These are phyloP conservation scores for Stylonectria norvegica DNA, from an alignment of 2,329 filamentous ascomycete species.

Conservation along the genomic window DNA sequence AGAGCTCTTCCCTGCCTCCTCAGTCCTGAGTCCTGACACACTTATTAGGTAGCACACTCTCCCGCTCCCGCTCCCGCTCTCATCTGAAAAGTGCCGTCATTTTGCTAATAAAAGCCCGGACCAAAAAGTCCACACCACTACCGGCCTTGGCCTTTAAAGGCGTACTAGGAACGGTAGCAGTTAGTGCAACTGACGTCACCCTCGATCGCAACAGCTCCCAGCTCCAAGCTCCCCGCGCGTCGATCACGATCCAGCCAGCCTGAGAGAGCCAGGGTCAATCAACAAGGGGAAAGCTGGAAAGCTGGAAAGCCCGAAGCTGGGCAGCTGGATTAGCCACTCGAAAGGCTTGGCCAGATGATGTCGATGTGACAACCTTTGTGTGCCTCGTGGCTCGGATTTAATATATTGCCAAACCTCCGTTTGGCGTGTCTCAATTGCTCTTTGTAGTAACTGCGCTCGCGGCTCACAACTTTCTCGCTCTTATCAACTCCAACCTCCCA, in stretches of 20 bases:
- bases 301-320: too few species aligned
- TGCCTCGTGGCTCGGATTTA: not conserved
- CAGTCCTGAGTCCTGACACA: too few species aligned
- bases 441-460: not conserved
- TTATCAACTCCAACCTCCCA: not conserved
- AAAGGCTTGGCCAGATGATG: slow-evolving; percentile 18
- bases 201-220: not conserved
- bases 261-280: not conserved
- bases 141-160: too few species aligned
- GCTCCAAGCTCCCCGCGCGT: too few species aligned
- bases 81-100: too few species aligned
- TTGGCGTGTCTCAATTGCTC: not conserved
- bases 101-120: too few species aligned
- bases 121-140: too few species aligned
- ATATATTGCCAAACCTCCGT: not conserved
- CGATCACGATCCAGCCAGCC: not conserved
- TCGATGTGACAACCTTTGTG: slow-evolving; percentile 17
- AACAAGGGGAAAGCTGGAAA: not conserved
- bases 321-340: too few species aligned
- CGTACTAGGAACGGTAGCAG: too few species aligned
- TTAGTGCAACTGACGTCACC: slow-evolving; percentile 1
- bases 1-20: too few species aligned
- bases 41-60: too few species aligned
- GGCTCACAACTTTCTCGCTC: not conserved
- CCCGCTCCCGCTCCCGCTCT: too few species aligned